phyloP scores from a whole-genome alignment of 306 rosid species.

The Hippophae rhamnoides region DNA sequence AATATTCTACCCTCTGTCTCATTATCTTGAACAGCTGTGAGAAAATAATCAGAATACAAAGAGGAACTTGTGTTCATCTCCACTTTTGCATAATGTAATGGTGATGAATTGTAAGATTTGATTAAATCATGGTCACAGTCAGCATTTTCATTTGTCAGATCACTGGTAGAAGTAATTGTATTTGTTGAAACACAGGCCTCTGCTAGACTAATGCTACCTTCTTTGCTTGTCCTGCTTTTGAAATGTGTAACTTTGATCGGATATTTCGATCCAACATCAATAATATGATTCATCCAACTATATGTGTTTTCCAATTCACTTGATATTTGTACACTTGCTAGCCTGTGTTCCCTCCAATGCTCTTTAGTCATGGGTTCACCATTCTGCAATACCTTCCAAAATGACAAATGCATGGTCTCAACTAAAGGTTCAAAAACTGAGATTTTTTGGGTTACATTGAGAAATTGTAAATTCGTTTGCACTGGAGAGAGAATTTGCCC shows the following conservation, averaged over 20 bases:
- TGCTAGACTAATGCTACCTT: slow-evolving; percentile 4
- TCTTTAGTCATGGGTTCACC: slow-evolving; percentile 20
- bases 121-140: slow-evolving; percentile 17
- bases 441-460: slow-evolving; percentile 42
- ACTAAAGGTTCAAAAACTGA: slow-evolving; percentile 28
- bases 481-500: slow-evolving; percentile 20
- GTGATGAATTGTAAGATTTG: slow-evolving; percentile 12
- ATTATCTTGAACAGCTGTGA: slow-evolving; percentile 23
- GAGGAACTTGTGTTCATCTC: slow-evolving; percentile 25
- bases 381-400: slow-evolving; percentile 29
- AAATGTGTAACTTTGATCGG: slow-evolving; percentile 21
- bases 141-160: slow-evolving; percentile 24
- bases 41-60: slow-evolving; percentile 47
- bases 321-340: slow-evolving; percentile 33
- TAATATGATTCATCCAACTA: slow-evolving; percentile 36
- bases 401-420: slow-evolving; percentile 32
- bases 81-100: slow-evolving; percentile 18
- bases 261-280: slow-evolving; percentile 19
- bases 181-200: slow-evolving; percentile 25
- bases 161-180: slow-evolving; percentile 16
- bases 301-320: slow-evolving; percentile 29
- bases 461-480: slow-evolving; percentile 31
- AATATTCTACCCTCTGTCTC: slow-evolving; percentile 21
- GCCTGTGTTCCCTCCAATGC: slow-evolving; percentile 28
- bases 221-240: slow-evolving; percentile 25